Percentiles rank a stretch among this genome's conserved stretches.
Conservation (phyloP, 148 eudicot genomes). For the Amaranthus cruentus region DNA sequence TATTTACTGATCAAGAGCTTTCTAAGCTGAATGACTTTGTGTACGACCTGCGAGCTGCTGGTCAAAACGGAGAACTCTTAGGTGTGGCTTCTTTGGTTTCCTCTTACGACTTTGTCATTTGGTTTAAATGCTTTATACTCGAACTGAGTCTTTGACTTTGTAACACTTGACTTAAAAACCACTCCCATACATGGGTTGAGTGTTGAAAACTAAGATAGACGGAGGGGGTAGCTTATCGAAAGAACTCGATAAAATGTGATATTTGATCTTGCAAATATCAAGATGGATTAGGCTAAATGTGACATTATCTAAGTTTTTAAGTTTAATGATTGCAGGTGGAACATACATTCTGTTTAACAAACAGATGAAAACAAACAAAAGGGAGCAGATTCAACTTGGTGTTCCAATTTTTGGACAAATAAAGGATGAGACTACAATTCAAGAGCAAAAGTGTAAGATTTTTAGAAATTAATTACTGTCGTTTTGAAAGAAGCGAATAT, state of each 20-base stretch:
- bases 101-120: too few relatives aligned
- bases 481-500: neutral
- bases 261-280: too few relatives aligned
- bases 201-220: too few relatives aligned
- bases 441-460: conserved; percentile 50
- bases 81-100: conserved; percentile 38
- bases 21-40: conserved; percentile 58
- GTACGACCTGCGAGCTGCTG: conserved; percentile 67
- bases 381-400: conserved; percentile 93
- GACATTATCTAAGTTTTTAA: too few relatives aligned
- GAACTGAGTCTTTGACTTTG: too few relatives aligned
- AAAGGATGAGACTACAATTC: conserved; percentile 46
- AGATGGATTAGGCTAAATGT: too few relatives aligned
- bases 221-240: too few relatives aligned
- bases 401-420: conserved; percentile 69
- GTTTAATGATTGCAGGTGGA: conserved; percentile 52
- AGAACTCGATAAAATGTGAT: too few relatives aligned
- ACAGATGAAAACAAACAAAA: conserved; percentile 72
- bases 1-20: conserved; percentile 60
- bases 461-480: neutral
- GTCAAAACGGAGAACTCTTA: conserved; percentile 83
- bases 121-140: too few relatives aligned
- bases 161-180: too few relatives aligned
- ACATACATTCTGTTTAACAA: conserved; percentile 81
- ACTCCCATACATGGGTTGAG: too few relatives aligned